Percentiles rank a stretch among this genome's conserved stretches.
Evolutionary conservation across 768 basidiomycete species (phyloP).

Genomic region (Leccinellum rugosiceps): DNA sequence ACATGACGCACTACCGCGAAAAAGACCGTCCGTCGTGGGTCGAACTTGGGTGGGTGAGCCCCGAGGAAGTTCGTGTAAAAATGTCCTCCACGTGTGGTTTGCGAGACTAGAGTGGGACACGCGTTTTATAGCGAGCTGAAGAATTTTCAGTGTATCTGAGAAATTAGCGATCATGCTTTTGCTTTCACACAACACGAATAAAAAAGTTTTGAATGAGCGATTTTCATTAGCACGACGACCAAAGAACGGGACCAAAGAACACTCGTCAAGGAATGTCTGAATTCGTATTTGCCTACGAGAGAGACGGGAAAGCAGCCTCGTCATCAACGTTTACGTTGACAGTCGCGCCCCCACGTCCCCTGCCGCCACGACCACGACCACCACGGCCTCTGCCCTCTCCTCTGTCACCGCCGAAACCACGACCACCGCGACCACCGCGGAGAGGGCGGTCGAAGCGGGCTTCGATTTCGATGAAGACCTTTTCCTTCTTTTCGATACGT

Average conservation of each 20-base stretch:
- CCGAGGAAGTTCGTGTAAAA: constrained; percentile 25
- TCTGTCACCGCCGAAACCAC: constrained; percentile 41
- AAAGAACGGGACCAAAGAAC: constrained; percentile 2
- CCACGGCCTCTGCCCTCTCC: constrained; percentile 42
- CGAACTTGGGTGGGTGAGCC: constrained; percentile 12
- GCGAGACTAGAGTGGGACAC: too few relatives aligned
- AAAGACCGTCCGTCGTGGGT: not conserved
- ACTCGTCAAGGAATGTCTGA: constrained; percentile 4
- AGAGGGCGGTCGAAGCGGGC: constrained; percentile 81
- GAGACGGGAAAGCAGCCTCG: constrained; percentile 84
- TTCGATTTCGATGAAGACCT: constrained; percentile 90
- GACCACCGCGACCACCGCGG: constrained; percentile 55
- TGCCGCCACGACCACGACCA: constrained; percentile 41
- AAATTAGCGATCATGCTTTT: not conserved
- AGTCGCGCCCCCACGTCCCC: constrained; percentile 40
- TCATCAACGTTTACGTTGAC: constrained; percentile 70
- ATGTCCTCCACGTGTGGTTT: too few relatives aligned
- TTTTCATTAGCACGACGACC: constrained; percentile 10
- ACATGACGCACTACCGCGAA: constrained; percentile 1
- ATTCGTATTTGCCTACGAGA: constrained; percentile 43
- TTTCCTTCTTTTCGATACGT: constrained; percentile 82
- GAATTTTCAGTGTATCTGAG: too few relatives aligned
- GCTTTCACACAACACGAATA: constrained; percentile 14
- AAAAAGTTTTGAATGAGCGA: constrained; percentile 6
- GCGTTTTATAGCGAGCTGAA: too few relatives aligned